A percentile compares a stretch with the other conserved stretches of the same genome.
Evolutionary conservation across 1,284 basidiomycete genomes (phyloP).

Genomic region (Cryptococcus wingfieldii): DNA sequence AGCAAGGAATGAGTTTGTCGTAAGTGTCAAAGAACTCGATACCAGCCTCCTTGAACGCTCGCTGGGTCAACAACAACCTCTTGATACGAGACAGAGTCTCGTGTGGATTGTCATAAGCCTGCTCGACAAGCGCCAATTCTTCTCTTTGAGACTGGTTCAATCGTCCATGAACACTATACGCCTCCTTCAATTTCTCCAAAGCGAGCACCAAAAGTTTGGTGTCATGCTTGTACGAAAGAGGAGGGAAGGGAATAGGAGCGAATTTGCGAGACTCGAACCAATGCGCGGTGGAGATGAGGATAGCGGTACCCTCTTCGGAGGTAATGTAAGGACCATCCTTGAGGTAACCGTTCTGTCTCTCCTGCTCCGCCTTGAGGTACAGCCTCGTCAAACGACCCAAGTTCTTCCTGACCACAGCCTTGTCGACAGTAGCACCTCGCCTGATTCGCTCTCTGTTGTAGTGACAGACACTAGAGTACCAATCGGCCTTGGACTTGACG

Average conservation of each 20-base stretch:
- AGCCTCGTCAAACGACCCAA: slow-evolving; percentile 58
- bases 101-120: slow-evolving; percentile 68
- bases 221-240: slow-evolving; percentile 95
- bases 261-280: slow-evolving; percentile 94
- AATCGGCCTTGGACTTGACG: slow-evolving; percentile 99
- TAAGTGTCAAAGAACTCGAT: slow-evolving; percentile 80
- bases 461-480: slow-evolving; percentile 88
- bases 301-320: slow-evolving; percentile 93
- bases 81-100: slow-evolving; percentile 87
- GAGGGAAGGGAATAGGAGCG: slow-evolving; percentile 96
- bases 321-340: slow-evolving; percentile 97
- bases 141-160: slow-evolving; percentile 95
- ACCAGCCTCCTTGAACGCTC: slow-evolving; percentile 96
- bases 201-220: slow-evolving; percentile 92
- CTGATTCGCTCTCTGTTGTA: slow-evolving; percentile 56
- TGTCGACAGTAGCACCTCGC: slow-evolving; percentile 95
- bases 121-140: slow-evolving; percentile 91
- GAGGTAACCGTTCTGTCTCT: slow-evolving; percentile 91
- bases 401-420: slow-evolving; percentile 68
- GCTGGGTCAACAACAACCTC: slow-evolving; percentile 86
- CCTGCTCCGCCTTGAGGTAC: slow-evolving; percentile 96
- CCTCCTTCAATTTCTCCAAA: slow-evolving; percentile 94
- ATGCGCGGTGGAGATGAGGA: slow-evolving; percentile 95
- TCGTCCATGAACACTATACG: slow-evolving; percentile 94
- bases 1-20: slow-evolving; percentile 94